phyloP scores from a whole-genome alignment of 441 rosid genomes.

The Mallotus repandus region DNA sequence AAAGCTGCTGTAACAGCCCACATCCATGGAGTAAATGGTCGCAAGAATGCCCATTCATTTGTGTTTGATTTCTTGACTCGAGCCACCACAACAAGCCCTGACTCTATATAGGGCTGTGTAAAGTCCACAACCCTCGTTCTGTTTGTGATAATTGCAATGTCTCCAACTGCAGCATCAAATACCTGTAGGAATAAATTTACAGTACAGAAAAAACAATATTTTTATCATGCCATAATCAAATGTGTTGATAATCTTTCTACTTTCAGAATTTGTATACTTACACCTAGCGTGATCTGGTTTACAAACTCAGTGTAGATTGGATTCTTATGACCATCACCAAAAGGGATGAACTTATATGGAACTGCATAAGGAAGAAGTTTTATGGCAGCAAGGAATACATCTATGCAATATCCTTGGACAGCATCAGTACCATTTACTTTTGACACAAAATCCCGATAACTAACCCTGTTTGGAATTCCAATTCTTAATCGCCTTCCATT shows the following conservation, averaged over 20 bases:
- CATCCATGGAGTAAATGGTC: slow-evolving; percentile 76
- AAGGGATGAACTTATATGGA: slow-evolving; percentile 69
- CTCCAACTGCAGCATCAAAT: slow-evolving; percentile 86
- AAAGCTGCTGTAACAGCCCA: slow-evolving; percentile 75
- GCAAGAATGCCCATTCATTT: slow-evolving; percentile 72
- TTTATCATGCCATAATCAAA: neutral
- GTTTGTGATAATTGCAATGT: slow-evolving; percentile 71
- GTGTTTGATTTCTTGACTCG: slow-evolving; percentile 59
- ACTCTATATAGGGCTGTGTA: slow-evolving; percentile 88
- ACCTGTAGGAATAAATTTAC: slow-evolving; percentile 43
- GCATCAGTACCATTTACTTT: slow-evolving; percentile 38
- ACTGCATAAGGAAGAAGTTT: slow-evolving; percentile 78
- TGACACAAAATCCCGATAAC: slow-evolving; percentile 60
- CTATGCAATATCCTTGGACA: slow-evolving; percentile 78
- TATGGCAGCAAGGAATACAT: slow-evolving; percentile 73
- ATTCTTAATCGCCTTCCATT: slow-evolving; percentile 74
- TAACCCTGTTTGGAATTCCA: slow-evolving; percentile 74
- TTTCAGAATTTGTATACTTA: slow-evolving; percentile 35
- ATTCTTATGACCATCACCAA: slow-evolving; percentile 71
- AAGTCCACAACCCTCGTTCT: slow-evolving; percentile 79
- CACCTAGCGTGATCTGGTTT: slow-evolving; percentile 53
- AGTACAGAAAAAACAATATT: slow-evolving; percentile 6
- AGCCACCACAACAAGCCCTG: slow-evolving; percentile 95
- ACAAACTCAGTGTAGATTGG: slow-evolving; percentile 68
- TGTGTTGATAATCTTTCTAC: neutral